Base-by-base conservation (phyloP, 192 early-diverging fungal genomes). In the Coemansia sp. region DNA sequence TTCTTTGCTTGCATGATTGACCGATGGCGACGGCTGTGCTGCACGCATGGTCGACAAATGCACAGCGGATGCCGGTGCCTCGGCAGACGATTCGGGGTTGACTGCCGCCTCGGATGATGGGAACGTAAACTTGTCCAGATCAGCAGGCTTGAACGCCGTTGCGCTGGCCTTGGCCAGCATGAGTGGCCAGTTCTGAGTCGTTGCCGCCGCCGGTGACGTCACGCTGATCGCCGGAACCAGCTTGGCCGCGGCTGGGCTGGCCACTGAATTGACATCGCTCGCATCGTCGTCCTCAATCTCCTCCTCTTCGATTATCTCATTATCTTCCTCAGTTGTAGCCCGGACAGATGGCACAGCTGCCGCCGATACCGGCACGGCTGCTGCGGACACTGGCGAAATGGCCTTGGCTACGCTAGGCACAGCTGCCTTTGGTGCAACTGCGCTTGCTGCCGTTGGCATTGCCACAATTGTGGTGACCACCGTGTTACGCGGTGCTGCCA, bases 81-180 rank as follows among this genome's bases (percentile, higher is more conserved):
- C 31, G 15, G 37, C 34, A 2, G 36, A 28, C 14, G 49, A 18
- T 23, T 21, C 61, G 0, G 72, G 59, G 47, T 78, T 78, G 25
- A 78, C 75, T 0, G 66, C 61, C 1, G 64, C 62, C 10, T 69
- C 60, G 28, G 66, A 60, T 4, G 75, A 66, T 1, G 76, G 76
- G 58, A 79, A 79, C 11, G 70, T 73, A 15, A 79, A 79, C 62
- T 79, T 73, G 70, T 79, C 76, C 18, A 79, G 38, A 31, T 79
- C 76, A 0, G 68, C 66, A 24, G 76, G 76, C 58, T 73, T 79
- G 67, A 79, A 79, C 8, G 64, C 61, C 4, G 76, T 62, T 46
- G 57, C 50, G 34, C 44, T 54, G 15, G 66, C 76, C 17, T 63
- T 63, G 24, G 57, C 70, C 17, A 79, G 26, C 76, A 73, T 66